Evolutionary conservation across 768 basidiomycete genomes (phyloP).

Genomic region (Leccinum subtestaceum): DNA sequence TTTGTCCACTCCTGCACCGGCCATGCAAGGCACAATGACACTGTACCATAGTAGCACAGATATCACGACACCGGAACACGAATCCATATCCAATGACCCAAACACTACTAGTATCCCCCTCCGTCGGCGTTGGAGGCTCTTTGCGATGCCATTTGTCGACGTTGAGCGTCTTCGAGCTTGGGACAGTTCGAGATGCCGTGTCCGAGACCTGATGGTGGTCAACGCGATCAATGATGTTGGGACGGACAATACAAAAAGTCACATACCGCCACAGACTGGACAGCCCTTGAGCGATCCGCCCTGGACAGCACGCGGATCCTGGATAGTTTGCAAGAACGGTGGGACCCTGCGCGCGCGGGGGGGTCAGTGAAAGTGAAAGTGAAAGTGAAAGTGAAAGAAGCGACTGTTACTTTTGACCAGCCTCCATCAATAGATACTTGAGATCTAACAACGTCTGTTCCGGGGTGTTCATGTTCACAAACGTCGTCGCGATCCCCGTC

Average conservation of each 20-base stretch:
- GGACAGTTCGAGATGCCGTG: slow-evolving; percentile 95
- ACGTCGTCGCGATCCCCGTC: slow-evolving; percentile 98
- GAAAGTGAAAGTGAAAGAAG: slow-evolving; percentile 23
- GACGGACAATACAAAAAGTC: too few relatives aligned
- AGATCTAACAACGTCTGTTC: slow-evolving; percentile 96
- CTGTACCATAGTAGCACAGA: slow-evolving; percentile 10
- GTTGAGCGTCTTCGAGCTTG: slow-evolving; percentile 90
- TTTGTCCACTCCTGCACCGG: not conserved
- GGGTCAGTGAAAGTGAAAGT: not conserved
- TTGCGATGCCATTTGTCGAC: slow-evolving; percentile 88
- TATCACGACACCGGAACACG: slow-evolving; percentile 1
- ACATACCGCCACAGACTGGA: slow-evolving; percentile 89
- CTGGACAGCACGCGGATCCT: slow-evolving; percentile 83
- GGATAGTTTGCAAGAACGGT: slow-evolving; percentile 84
- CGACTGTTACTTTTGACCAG: slow-evolving; percentile 80
- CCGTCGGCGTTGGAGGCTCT: slow-evolving; percentile 65
- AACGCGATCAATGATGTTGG: not conserved
- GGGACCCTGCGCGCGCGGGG: slow-evolving; percentile 62
- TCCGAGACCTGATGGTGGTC: slow-evolving; percentile 68
- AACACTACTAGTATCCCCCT: slow-evolving; percentile 30
- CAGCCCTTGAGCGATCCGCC: slow-evolving; percentile 83
- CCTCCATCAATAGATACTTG: slow-evolving; percentile 95
- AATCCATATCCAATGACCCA: not conserved
- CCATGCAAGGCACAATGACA: slow-evolving; percentile 1
- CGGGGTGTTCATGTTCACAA: slow-evolving; percentile 96